Evolutionary conservation across 441 rosid species (phyloP), one percentile per base, ranked within the genome.

Genomic region (Croton laevigatus): DNA sequence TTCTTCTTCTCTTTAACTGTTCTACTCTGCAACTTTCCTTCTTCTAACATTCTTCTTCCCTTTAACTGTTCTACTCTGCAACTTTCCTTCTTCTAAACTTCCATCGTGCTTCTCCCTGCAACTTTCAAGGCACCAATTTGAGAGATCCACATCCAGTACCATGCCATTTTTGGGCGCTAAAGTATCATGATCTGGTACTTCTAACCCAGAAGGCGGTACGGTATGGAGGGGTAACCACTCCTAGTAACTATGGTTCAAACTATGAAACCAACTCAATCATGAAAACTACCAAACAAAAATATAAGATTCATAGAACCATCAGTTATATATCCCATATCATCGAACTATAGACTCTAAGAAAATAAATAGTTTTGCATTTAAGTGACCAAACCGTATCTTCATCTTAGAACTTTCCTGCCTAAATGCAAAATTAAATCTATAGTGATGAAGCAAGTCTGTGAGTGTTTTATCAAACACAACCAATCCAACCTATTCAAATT

Each of bases 201-300:
- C 1, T 2, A 27, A 27, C 32, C 32, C 32, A 27, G 32, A 27
- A 27, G 32, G 32, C 32, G 32, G 32, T 27, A 27, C 32, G 32
- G 32, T 27, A 27, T 27, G 32, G 32, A 27, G 32, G 32, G 32
- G 32, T 27, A 27, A 27, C 32, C 32, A 27, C 2, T 27, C 32
- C 32, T 27, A 27, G 32, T 27, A 27, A 27, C 32, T 27, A 27
- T 27, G 32, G 37, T 46, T 36, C 55, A 60, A 69, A 34, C 46
- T 37, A 36, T 20, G 36, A 59, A 46, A 69, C 38, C 20, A 59
- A 16, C 9, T 27, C 37, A 55, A 27, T 54, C 5, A 55, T 16
- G 72, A 58, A 13, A 71, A 53, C 48, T 54, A 42, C 66, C 20
- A 48, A 37, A 51, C 45, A 5, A 16, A 34, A 71, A 67, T 4